These are phyloP conservation scores for Trypanosomatidae sp. DNA, from an alignment of 208 protist genomes.

Conservation along the genomic window DNA sequence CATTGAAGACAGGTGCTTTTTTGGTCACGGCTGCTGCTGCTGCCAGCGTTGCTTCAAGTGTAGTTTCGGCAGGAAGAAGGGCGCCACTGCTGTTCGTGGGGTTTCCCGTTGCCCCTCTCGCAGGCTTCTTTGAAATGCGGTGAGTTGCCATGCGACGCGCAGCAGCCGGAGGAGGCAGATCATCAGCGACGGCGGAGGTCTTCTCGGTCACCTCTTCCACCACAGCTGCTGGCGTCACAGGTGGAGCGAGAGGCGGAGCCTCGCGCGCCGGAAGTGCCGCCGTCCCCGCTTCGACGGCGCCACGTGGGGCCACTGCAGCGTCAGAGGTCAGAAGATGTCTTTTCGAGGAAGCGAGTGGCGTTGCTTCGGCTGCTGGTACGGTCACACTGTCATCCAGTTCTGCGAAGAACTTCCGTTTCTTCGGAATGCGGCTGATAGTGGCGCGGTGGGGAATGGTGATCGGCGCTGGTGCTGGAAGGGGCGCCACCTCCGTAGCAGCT, in stretches of 20 bases:
- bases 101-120: neutral
- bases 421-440: slow-evolving; percentile 23
- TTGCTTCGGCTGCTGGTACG: neutral
- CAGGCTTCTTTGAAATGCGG: slow-evolving; percentile 1
- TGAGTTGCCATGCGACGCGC: neutral
- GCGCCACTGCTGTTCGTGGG: neutral
- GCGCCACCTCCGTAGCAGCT: neutral
- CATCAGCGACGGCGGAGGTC: neutral
- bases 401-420: slow-evolving; percentile 22
- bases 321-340: neutral
- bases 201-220: neutral
- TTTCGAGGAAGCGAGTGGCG: neutral
- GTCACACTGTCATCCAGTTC: slow-evolving; percentile 6
- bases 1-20: neutral
- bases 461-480: neutral
- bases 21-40: neutral
- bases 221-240: neutral
- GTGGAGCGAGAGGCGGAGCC: neutral
- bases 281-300: neutral
- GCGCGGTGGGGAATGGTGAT: slow-evolving; percentile 1
- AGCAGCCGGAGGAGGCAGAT: slow-evolving; percentile 1
- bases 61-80: neutral
- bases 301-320: neutral
- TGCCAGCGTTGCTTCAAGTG: neutral
- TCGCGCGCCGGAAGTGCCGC: neutral